These are phyloP conservation scores for Epichloe gansuensis DNA, from an alignment of 2,329 filamentous ascomycete species.

Conservation along the genomic window DNA sequence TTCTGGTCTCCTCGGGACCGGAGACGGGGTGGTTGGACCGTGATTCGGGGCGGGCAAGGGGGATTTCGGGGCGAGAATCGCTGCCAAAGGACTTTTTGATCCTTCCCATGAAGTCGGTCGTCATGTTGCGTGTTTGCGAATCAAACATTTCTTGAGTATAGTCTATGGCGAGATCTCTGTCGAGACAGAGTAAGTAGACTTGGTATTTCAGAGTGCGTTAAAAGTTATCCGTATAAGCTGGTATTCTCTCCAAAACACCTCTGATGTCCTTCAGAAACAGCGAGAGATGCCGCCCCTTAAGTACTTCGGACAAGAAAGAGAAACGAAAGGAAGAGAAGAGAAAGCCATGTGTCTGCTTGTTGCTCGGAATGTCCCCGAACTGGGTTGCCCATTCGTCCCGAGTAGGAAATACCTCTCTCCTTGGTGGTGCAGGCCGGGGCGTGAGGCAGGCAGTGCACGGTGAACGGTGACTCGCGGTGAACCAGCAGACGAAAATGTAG, in stretches of 20 bases:
- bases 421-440: not conserved
- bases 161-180: no score
- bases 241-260: not conserved
- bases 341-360: not conserved
- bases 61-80: slow-evolving; percentile 2
- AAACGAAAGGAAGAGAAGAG: not conserved
- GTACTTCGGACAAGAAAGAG: not conserved
- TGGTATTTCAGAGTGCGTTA: not conserved
- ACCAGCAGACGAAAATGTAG: not conserved
- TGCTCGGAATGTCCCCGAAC: not conserved
- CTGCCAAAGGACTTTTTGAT: slow-evolving; percentile 3
- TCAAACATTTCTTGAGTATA: not conserved
- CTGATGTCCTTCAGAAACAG: not conserved
- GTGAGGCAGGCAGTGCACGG: not conserved
- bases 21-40: slow-evolving; percentile 2
- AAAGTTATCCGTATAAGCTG: not conserved
- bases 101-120: slow-evolving; percentile 2
- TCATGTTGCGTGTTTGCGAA: not conserved
- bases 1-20: not conserved
- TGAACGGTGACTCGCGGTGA: no score
- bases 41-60: slow-evolving; percentile 1
- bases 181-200: no score
- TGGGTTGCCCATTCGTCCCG: not conserved
- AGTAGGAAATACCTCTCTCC: not conserved
- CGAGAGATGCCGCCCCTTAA: not conserved